phyloP scores from a whole-genome alignment of 2,329 filamentous ascomycete genomes.

The Blastomyces silverae region DNA sequence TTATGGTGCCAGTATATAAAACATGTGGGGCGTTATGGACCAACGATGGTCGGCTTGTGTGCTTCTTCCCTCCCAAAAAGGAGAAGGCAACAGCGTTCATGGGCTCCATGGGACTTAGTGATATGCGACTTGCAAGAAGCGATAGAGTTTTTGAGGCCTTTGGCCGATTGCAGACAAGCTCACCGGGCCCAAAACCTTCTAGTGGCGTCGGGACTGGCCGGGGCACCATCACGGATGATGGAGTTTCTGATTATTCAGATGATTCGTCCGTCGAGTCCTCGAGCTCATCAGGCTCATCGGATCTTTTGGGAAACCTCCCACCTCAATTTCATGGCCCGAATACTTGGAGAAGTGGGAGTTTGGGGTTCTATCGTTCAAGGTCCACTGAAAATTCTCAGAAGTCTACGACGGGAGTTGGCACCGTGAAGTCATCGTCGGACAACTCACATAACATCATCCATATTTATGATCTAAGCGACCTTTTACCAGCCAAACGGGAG shows the following conservation, averaged over 20 bases:
- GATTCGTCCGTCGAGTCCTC: conserved; percentile 57
- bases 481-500: conserved; percentile 70
- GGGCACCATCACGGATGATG: conserved; percentile 39
- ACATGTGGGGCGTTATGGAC: conserved; percentile 54
- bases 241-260: conserved; percentile 42
- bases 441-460: conserved; percentile 62
- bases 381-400: conserved; percentile 44
- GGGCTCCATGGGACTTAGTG: conserved; percentile 44
- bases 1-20: conserved; percentile 58
- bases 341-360: conserved; percentile 47
- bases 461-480: conserved; percentile 61
- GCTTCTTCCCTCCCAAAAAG: conserved; percentile 51
- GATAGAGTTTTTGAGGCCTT: conserved; percentile 58
- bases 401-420: conserved; percentile 52
- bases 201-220: conserved; percentile 42
- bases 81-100: conserved; percentile 47
- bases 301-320: conserved; percentile 41
- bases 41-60: conserved; percentile 51
- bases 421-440: conserved; percentile 39
- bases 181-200: conserved; percentile 43
- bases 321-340: conserved; percentile 46
- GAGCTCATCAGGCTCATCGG: conserved; percentile 42
- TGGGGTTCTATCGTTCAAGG: conserved; percentile 52
- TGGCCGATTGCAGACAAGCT: conserved; percentile 51
- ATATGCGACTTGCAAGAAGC: conserved; percentile 43